Conservation (phyloP, 2,329 filamentous ascomycete species). For the Tolypocladium tropicale region DNA sequence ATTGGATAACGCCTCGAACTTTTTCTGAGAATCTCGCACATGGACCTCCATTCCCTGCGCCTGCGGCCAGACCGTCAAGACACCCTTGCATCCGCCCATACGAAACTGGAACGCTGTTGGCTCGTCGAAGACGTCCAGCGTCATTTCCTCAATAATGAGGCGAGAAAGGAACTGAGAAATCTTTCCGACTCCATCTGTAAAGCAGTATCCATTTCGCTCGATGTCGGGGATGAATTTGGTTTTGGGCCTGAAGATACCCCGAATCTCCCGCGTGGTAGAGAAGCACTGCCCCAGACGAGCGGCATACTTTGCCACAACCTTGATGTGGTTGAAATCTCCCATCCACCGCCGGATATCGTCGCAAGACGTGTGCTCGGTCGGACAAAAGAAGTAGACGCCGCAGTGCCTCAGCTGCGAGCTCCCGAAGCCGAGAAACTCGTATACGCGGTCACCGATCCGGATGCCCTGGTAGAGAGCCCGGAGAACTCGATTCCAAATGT, state of each 20-base stretch:
- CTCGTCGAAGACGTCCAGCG: constrained; percentile 41
- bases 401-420: constrained; percentile 92
- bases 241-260: constrained; percentile 48
- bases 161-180: constrained; percentile 72
- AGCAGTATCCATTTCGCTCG: constrained; percentile 55
- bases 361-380: constrained; percentile 55
- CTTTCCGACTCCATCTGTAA: constrained; percentile 89
- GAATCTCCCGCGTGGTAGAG: constrained; percentile 75
- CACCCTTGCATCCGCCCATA: constrained; percentile 84
- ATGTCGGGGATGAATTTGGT: constrained; percentile 60
- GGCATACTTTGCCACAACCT: constrained; percentile 77
- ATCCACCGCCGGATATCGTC: constrained; percentile 75
- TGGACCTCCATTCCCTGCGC: constrained; percentile 59
- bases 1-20: constrained; percentile 64
- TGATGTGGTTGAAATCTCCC: constrained; percentile 75
- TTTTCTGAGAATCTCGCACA: constrained; percentile 76
- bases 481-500: constrained; percentile 65
- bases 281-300: constrained; percentile 91
- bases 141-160: constrained; percentile 62
- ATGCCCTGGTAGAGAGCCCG: constrained; percentile 70
- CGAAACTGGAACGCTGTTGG: constrained; percentile 90
- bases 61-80: constrained; percentile 66
- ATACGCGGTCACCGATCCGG: constrained; percentile 67
- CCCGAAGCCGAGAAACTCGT: constrained; percentile 86
- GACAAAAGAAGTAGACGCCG: constrained; percentile 86